These are phyloP conservation scores for Suhomyces tanzawaensis DNA, from an alignment of 805 yeast species.

Conservation along the genomic window DNA sequence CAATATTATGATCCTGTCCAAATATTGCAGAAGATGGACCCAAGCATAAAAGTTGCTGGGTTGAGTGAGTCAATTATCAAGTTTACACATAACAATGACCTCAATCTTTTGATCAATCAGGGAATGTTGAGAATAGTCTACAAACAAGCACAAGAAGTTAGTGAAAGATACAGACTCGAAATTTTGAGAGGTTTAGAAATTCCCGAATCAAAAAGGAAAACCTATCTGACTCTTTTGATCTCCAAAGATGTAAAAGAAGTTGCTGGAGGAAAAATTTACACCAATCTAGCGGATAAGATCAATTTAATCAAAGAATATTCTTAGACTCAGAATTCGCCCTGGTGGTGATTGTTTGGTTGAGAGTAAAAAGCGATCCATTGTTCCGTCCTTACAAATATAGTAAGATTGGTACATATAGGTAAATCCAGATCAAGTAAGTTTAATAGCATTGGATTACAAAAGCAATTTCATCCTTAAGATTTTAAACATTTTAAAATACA, in stretches of 20 bases:
- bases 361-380: no score
- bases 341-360: no score
- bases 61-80: conserved; percentile 57
- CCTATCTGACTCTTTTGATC: background rate
- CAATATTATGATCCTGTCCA: conserved; percentile 10
- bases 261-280: background rate
- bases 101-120: conserved; percentile 49
- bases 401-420: no score
- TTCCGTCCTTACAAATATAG: no score
- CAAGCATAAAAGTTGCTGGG: conserved; percentile 51
- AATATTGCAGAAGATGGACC: conserved; percentile 7
- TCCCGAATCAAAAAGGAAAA: background rate
- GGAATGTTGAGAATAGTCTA: conserved; percentile 44
- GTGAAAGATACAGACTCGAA: conserved; percentile 6
- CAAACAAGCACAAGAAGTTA: conserved; percentile 8
- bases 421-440: no score
- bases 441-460: no score
- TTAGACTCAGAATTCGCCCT: no score
- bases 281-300: conserved; percentile 1
- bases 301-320: conserved; percentile 9
- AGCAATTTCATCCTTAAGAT: no score
- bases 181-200: conserved; percentile 5
- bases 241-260: background rate
- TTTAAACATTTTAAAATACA: no score
- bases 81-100: conserved; percentile 62